phyloP scores from a whole-genome alignment of 2,329 filamentous ascomycete species.

The Sporothrix schenckii region DNA sequence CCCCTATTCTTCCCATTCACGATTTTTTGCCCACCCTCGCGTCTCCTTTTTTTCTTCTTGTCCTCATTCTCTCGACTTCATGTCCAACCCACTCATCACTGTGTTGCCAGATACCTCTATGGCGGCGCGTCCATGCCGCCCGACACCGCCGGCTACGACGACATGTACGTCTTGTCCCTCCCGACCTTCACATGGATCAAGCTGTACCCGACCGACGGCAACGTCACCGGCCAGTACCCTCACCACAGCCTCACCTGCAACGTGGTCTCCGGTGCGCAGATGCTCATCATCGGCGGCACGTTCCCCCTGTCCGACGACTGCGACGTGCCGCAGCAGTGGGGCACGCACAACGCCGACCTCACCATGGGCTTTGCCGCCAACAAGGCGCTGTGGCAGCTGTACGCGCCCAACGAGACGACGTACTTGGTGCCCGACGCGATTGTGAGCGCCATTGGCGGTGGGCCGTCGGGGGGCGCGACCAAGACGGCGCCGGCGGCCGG shows the following conservation, averaged over 20 bases:
- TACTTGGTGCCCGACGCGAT: slow-evolving; percentile 60
- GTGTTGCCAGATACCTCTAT: slow-evolving; percentile 58
- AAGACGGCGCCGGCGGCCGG: slow-evolving; percentile 52
- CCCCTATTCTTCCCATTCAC: too few species aligned
- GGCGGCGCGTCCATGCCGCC: slow-evolving; percentile 57
- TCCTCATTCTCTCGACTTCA: neutral
- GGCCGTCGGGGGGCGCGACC: slow-evolving; percentile 57
- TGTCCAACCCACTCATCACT: neutral
- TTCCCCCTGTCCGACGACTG: slow-evolving; percentile 56
- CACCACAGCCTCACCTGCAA: slow-evolving; percentile 63
- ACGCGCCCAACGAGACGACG: slow-evolving; percentile 51
- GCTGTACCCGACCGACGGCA: slow-evolving; percentile 50
- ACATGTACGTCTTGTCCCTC: slow-evolving; percentile 64
- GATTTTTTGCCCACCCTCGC: neutral
- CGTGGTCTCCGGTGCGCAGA: slow-evolving; percentile 59
- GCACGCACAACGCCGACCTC: slow-evolving; percentile 59
- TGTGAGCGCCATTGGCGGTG: slow-evolving; percentile 55
- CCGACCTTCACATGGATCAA: slow-evolving; percentile 68
- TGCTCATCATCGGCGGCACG: slow-evolving; percentile 65
- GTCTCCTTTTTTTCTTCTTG: neutral
- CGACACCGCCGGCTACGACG: slow-evolving; percentile 58
- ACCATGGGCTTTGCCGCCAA: slow-evolving; percentile 52
- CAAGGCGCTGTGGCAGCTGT: slow-evolving; percentile 58
- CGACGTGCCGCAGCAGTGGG: slow-evolving; percentile 57
- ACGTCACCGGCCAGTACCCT: slow-evolving; percentile 47